Evolutionary conservation across 352 stramenopile species (phyloP).

Genomic region (Globisporangium sylvaticum): DNA sequence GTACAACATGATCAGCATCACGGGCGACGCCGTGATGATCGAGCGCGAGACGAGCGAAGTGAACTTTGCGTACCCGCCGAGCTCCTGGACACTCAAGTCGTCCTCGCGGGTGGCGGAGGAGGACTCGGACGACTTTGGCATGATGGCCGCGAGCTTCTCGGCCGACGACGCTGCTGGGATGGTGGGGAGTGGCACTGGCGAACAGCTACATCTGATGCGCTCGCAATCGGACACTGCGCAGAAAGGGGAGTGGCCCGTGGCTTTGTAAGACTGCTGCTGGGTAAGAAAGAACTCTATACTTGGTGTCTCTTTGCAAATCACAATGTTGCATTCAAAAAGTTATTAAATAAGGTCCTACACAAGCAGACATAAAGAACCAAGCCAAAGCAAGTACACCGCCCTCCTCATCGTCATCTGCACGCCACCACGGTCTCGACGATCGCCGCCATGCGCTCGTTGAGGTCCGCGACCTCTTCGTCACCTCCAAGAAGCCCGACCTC

Average conservation of each 20-base stretch:
- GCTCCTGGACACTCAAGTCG: constrained; percentile 30
- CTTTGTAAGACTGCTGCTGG: neutral
- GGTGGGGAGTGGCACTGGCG: neutral
- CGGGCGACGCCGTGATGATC: constrained; percentile 80
- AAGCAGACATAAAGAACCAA: neutral
- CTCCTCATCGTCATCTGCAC: neutral
- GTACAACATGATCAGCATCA: constrained; percentile 92
- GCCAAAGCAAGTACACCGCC: neutral
- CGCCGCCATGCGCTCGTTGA: constrained; percentile 30
- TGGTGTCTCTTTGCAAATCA: neutral
- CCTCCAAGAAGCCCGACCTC: constrained; percentile 16
- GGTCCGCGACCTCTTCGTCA: constrained; percentile 18
- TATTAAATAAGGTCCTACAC: constrained; percentile 2
- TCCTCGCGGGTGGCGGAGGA: constrained; percentile 15
- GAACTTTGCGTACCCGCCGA: constrained; percentile 26
- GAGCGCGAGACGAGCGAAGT: constrained; percentile 42
- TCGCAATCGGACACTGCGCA: constrained; percentile 1
- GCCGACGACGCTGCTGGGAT: neutral
- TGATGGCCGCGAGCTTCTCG: constrained; percentile 4
- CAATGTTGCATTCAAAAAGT: neutral
- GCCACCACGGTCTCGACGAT: constrained; percentile 28
- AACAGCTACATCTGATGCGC: neutral
- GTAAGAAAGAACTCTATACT: neutral
- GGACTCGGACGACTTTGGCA: constrained; percentile 9
- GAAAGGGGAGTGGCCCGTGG: neutral